A percentile compares a stretch with the other conserved stretches of the same genome.
phyloP scores from a whole-genome alignment of 345 rosid genomes.

The Barbarea vulgaris region DNA sequence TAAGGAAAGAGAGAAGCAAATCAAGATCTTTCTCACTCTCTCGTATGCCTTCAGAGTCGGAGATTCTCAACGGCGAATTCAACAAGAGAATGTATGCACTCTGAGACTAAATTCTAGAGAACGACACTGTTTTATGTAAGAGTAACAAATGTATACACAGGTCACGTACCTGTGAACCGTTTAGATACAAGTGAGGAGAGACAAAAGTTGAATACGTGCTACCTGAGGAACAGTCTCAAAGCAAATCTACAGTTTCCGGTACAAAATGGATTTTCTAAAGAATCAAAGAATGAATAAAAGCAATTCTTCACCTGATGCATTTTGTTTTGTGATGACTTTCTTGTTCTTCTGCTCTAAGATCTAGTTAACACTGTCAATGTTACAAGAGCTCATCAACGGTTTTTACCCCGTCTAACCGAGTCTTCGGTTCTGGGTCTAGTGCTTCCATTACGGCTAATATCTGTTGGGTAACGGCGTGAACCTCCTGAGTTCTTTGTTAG shows the following conservation, averaged over 20 bases:
- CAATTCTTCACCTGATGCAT: conserved; percentile 29
- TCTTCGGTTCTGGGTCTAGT: conserved; percentile 25
- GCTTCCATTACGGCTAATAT: conserved; percentile 33
- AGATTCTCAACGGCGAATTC: conserved; percentile 59
- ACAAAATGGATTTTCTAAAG: conserved; percentile 25
- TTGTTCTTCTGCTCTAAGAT: conserved; percentile 32
- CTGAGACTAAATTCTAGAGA: conserved; percentile 32
- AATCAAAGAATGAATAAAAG: conserved; percentile 34
- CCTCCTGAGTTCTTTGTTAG: conserved; percentile 43
- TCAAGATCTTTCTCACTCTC: conserved; percentile 74
- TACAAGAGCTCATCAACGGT: conserved; percentile 31
- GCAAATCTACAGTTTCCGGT: conserved; percentile 25
- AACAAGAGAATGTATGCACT: conserved; percentile 55
- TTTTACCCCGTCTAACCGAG: conserved; percentile 33
- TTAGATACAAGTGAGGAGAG: conserved; percentile 10
- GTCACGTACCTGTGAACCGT: conserved; percentile 11
- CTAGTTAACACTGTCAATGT: conserved; percentile 32
- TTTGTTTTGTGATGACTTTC: conserved; percentile 15
- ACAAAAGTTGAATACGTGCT: conserved; percentile 17
- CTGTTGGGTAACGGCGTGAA: conserved; percentile 37
- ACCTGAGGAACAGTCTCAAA: conserved; percentile 19
- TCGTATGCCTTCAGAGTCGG: conserved; percentile 60
- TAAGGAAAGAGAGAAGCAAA: conserved; percentile 69
- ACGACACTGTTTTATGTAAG: conserved; percentile 11
- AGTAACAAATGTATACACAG: conserved; percentile 21